A percentile compares a stretch with the other conserved stretches of the same genome.
phyloP scores from a whole-genome alignment of 148 eudicot species.

The Rhododendron henanense region DNA sequence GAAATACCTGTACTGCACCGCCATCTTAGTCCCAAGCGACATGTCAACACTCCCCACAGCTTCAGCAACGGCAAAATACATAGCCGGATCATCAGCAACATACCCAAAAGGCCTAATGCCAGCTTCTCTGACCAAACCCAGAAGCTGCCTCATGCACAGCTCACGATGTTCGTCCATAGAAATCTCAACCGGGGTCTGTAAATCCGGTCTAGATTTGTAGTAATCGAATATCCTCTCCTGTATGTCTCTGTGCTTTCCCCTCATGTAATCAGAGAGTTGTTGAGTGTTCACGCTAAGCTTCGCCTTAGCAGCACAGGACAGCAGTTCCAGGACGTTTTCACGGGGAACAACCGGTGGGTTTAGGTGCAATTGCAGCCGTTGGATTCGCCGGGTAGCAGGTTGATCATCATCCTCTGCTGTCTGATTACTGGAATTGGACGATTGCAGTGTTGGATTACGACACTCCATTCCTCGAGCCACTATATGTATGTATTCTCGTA shows the following conservation, averaged over 20 bases:
- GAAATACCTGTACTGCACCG: slow-evolving; percentile 78
- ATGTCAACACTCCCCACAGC: slow-evolving; percentile 86
- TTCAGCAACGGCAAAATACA: slow-evolving; percentile 74
- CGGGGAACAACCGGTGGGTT: neutral
- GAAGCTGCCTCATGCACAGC: slow-evolving; percentile 62
- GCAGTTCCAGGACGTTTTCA: slow-evolving; percentile 14
- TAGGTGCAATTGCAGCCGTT: slow-evolving; percentile 54
- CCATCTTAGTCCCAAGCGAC: slow-evolving; percentile 84
- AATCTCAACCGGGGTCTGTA: slow-evolving; percentile 78
- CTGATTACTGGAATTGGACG: slow-evolving; percentile 4
- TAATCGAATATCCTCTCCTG: slow-evolving; percentile 61
- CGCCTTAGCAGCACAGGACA: slow-evolving; percentile 36
- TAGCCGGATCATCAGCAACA: slow-evolving; percentile 64
- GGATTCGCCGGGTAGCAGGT: slow-evolving; percentile 40
- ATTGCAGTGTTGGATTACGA: neutral
- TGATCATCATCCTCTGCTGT: slow-evolving; percentile 23
- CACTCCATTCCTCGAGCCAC: neutral
- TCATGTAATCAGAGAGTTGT: slow-evolving; percentile 54
- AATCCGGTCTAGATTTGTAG: slow-evolving; percentile 54
- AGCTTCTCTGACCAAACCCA: slow-evolving; percentile 63
- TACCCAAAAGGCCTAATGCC: slow-evolving; percentile 58
- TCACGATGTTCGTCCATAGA: slow-evolving; percentile 71
- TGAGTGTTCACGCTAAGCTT: slow-evolving; percentile 39
- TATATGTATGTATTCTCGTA: neutral
- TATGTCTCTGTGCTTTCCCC: slow-evolving; percentile 73